A percentile compares a stretch with the other conserved stretches of the same genome.
Conservation (phyloP, 2,329 filamentous ascomycete species). For the Reticulascus tulasneorum region DNA sequence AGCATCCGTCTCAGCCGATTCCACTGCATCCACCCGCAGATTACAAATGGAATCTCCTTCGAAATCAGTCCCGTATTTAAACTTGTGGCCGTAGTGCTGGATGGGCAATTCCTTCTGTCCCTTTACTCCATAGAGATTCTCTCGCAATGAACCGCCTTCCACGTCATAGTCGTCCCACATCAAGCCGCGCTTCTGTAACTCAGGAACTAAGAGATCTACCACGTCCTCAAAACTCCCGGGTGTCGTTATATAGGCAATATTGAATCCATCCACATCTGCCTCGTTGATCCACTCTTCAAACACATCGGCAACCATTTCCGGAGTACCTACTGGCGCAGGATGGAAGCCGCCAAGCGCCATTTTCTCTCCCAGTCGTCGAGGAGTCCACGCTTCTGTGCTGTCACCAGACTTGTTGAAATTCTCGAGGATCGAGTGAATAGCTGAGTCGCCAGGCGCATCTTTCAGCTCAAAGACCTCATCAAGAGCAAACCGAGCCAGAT, state of each 20-base stretch:
- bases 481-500: slow-evolving; percentile 52
- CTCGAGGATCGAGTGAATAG: slow-evolving; percentile 44
- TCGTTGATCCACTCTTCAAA: slow-evolving; percentile 40
- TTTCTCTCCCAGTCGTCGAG: slow-evolving; percentile 36
- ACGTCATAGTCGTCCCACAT: background rate
- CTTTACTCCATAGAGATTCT: too few relatives aligned
- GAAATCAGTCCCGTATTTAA: background rate
- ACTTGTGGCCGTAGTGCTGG: too few relatives aligned
- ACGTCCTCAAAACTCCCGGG: slow-evolving; percentile 32
- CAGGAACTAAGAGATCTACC: slow-evolving; percentile 25
- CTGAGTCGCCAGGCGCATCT: slow-evolving; percentile 50
- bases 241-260: slow-evolving; percentile 37
- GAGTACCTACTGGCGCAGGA: slow-evolving; percentile 30
- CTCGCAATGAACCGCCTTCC: too few relatives aligned
- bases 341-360: slow-evolving; percentile 37
- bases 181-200: slow-evolving; percentile 23
- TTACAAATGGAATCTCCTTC: background rate
- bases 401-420: slow-evolving; percentile 45
- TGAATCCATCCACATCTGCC: slow-evolving; percentile 38
- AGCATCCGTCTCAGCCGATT: too few relatives aligned
- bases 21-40: too few relatives aligned
- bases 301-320: slow-evolving; percentile 39
- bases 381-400: slow-evolving; percentile 38
- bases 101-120: too few relatives aligned
- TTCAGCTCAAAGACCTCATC: slow-evolving; percentile 54